phyloP scores from a whole-genome alignment of 805 yeast species.

The Priceomyces medius region DNA sequence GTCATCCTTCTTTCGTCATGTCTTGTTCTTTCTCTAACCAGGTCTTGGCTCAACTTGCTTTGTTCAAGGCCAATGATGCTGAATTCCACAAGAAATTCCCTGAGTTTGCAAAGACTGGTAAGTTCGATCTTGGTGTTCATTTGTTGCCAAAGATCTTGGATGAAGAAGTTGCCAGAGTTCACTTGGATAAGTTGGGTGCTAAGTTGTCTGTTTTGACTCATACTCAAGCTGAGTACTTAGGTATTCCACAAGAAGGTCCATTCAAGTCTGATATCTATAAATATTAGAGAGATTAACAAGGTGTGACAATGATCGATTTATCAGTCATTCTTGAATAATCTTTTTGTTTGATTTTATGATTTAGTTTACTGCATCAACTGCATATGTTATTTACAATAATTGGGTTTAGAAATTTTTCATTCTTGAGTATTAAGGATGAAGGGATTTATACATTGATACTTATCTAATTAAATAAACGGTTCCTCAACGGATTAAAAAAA shows the following conservation, averaged over 20 bases:
- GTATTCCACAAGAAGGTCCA: constrained; percentile 91
- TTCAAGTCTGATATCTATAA: constrained; percentile 98
- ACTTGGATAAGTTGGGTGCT: constrained; percentile 92
- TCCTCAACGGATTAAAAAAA: constrained; percentile 43
- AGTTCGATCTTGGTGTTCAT: constrained; percentile 90
- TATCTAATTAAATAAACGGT: constrained; percentile 24
- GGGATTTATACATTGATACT: constrained; percentile 26
- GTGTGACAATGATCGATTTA: constrained; percentile 14
- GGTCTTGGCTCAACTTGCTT: constrained; percentile 97
- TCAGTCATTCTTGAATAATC: neutral
- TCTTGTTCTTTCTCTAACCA: constrained; percentile 99
- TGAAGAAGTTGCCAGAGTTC: constrained; percentile 97
- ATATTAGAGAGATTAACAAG: constrained; percentile 52
- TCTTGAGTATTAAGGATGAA: constrained; percentile 22
- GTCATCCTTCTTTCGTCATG: constrained; percentile 99
- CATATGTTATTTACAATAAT: constrained; percentile 23
- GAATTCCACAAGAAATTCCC: constrained; percentile 77
- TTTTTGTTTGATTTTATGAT: constrained; percentile 13
- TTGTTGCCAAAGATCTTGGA: constrained; percentile 96
- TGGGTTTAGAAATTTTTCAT: constrained; percentile 19
- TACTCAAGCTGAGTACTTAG: constrained; percentile 92
- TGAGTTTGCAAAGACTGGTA: constrained; percentile 91
- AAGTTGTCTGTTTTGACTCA: constrained; percentile 71
- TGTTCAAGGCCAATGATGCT: constrained; percentile 83
- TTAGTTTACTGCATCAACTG: constrained; percentile 46